Evolutionary conservation across 495 filamentous ascomycete genomes (phyloP), one percentile per base, ranked within the genome.

Genomic region (Aspergillus biplanus): DNA sequence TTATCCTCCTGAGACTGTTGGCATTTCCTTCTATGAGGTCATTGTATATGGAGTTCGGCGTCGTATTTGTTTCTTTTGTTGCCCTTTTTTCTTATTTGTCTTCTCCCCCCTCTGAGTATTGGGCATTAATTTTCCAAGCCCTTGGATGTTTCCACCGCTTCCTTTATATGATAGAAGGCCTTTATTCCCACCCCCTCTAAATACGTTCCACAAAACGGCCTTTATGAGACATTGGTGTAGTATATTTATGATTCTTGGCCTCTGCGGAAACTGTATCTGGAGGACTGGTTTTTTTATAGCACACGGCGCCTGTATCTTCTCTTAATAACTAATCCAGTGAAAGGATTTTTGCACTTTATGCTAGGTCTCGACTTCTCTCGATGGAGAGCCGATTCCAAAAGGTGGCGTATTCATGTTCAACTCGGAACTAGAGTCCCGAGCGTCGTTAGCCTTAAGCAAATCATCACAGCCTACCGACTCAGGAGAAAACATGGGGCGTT

Each of bases 1-100:
- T 53, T 78, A 39, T 73, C 74, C 39, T 71, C 72, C n/a, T 65
- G 55, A 55, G 13, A 33, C 7, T 50, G 42, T 53, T n/a, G 44
- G 39, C 48, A 27, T 52, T 48, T 44, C 7, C 33, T 56, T 39
- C 31, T 7, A 16, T 62, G 47, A 62, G 52, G 49, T 65, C 53
- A 27, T 56, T 34, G 44, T 50, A 59, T 62, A 42, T 46, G 62
- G 66, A 63, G 62, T 59, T 59, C 53, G 61, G 58, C 54, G 35
- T 34, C 58, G 33, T 56, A 15, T 47, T 34, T 50, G 39, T 58
- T 59, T 44, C 54, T 52, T 70, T 16, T 33, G 13, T 50, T 61
- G 5, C 21, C 47, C 27, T 18, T 50, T 50, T 18, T 18, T 11
- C 21, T 50, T 50, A 18, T 9, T 50, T 27, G 18, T 50, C 7